phyloP scores from a whole-genome alignment of 768 basidiomycete species.

The Tricholomella constricta region DNA sequence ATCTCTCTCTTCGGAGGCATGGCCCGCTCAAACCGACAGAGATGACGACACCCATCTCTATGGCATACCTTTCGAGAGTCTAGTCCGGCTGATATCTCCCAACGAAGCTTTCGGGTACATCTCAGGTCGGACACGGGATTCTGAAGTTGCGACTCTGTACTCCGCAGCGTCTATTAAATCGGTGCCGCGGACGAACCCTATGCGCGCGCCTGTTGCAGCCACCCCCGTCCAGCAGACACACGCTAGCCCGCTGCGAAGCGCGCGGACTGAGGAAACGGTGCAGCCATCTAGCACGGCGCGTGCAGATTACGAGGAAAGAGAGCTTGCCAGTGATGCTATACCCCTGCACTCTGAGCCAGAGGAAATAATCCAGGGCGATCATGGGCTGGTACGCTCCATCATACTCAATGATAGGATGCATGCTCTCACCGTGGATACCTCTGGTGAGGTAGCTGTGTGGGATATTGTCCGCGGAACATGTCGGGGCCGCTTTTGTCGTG shows the following conservation, averaged over 20 bases:
- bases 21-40: constrained; percentile 25
- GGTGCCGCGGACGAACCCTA: constrained; percentile 45
- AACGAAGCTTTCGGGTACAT: constrained; percentile 57
- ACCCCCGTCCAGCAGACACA: constrained; percentile 27
- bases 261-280: constrained; percentile 39
- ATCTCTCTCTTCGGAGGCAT: constrained; percentile 36
- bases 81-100: constrained; percentile 69
- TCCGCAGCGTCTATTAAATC: constrained; percentile 83
- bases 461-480: constrained; percentile 82
- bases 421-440: constrained; percentile 87
- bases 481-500: constrained; percentile 64
- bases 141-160: constrained; percentile 84
- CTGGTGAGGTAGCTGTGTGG: constrained; percentile 90
- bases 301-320: constrained; percentile 65
- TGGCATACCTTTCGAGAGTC: constrained; percentile 70
- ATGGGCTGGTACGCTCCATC: constrained; percentile 80
- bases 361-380: constrained; percentile 69
- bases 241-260: constrained; percentile 32
- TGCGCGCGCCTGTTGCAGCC: constrained; percentile 37
- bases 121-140: constrained; percentile 52
- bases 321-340: constrained; percentile 78
- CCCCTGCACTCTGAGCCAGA: constrained; percentile 61
- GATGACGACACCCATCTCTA: constrained; percentile 44
- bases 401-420: constrained; percentile 89
- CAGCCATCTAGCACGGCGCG: constrained; percentile 42